Conservation (phyloP, 441 rosid species). For the Gossypium gossypioides region DNA sequence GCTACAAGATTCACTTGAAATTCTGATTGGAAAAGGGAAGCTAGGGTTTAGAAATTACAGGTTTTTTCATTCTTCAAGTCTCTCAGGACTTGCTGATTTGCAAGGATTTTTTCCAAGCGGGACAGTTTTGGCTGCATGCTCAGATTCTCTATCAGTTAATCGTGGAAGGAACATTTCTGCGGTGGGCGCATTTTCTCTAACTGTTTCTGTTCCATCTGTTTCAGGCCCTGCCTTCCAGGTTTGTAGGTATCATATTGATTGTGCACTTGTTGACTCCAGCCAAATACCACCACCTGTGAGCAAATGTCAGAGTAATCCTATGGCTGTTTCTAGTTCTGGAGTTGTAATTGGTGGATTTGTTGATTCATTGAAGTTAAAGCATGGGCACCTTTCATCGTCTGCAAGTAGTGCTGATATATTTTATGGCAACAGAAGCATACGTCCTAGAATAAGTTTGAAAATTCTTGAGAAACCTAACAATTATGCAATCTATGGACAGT, state of each 20-base stretch:
- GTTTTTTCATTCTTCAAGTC: conserved; percentile 36
- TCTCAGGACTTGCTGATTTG: conserved; percentile 35
- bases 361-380: conserved; percentile 34
- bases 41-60: conserved; percentile 39
- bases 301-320: conserved; percentile 23
- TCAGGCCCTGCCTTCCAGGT: conserved; percentile 81
- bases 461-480: conserved; percentile 34
- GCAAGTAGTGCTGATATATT: conserved; percentile 22
- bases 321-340: conserved; percentile 45
- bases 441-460: conserved; percentile 50
- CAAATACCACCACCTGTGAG: conserved; percentile 15
- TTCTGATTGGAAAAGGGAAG: conserved; percentile 47
- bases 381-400: conserved; percentile 14
- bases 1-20: conserved; percentile 31
- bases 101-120: conserved; percentile 42
- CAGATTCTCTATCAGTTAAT: conserved; percentile 42
- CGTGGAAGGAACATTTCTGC: conserved; percentile 62
- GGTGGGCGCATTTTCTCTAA: conserved; percentile 64
- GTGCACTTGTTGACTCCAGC: conserved; percentile 32
- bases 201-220: conserved; percentile 78
- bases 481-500: conserved; percentile 39
- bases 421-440: conserved; percentile 31
- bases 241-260: conserved; percentile 76
- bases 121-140: conserved; percentile 34
- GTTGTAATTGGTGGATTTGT: conserved; percentile 28